Base-by-base conservation (phyloP, 2,329 filamentous ascomycete species). In the Chaetoscypha palmicola region DNA sequence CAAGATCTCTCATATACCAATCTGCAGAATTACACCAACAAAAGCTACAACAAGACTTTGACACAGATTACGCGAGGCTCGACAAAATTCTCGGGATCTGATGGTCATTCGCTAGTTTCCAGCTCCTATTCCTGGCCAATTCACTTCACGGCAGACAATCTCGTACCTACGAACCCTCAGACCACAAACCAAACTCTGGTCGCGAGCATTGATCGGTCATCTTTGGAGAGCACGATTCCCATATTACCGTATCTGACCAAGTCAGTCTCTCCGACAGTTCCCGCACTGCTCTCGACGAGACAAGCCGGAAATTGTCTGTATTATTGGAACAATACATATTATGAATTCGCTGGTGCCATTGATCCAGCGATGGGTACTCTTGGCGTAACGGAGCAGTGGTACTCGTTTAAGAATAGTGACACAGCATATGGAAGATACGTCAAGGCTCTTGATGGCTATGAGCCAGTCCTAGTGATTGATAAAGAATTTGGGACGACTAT, bases 261-360 rank as follows among this genome's bases (percentile, higher is more conserved):
- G 4, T 47, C 50, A 3, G 35, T 40, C 1, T 31, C 36, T 5
- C 45, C 40, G n/a, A 24, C 31, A 10, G 19, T 23, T 11, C 46
- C 49, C 26, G 10, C 28, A 10, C 10, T 45, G 1, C 34, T 52
- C 5, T 19, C 41, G 2, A 54, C 52, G 3, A 39, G 50, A 30
- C 51, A 54, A 31, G 49, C 47, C 20, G 54, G 52, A 14, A 52
- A 44, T 34, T 48, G 47, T 32, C 35, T 47, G 5, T 55, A 56
- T 22, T 51, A 35, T 36, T 56, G 54, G 54, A 56, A 56, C 20
- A 44, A 56, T 12, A 55, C 54, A 2, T 52, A 52, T 20, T 53
- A 55, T 26, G 39, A 56, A 32, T 50, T 45, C 37, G 49, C 54
- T 20, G 52, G 52, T 3, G 50, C 46, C 2, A 56, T 55, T 21